Base-by-base conservation (phyloP, 164 flowering plant genomes). In the Warburgia ugandensis region DNA sequence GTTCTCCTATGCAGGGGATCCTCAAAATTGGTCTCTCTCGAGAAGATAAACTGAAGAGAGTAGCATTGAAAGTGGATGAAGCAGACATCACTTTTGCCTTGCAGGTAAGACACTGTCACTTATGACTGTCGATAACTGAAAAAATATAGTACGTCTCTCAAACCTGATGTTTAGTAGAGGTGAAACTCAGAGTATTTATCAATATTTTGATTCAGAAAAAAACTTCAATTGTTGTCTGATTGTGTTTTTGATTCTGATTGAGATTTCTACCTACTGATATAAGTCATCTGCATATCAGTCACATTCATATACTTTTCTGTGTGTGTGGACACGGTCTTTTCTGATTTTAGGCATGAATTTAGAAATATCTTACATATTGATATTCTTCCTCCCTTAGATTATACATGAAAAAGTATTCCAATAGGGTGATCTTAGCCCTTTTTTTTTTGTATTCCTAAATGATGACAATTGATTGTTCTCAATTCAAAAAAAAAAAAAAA, bases 71-170 rank as follows among this genome's bases (percentile, higher is more conserved):
- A 62, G 76, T 80, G 26, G 96, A 92, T 61, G 88, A 75, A 61
- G 76, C 83, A 26, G 96, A 87, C 62, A 71, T 87, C 56, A 64
- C 71, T 29, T 85, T 92, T 52, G 90, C 96, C 45, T 62, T 87
- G 67, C 94, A 91, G 94, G 98, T 58, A 17, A 16, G 32, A 11
- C 21, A n/a, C 19, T 19, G 13, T 8, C 16, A 4, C 2, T 36
- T 35, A 35, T 39, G 6, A 3, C 20, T 0, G 6, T 14, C 8
- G 16, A 16, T 9, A 16, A 39, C 7, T 6, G 3, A 14, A 39
- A 16, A 6, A 17, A n/a, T n/a, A 39, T 39, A 19, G 5, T 39
- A 22, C 8, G 12, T 12, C 12, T 31, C 12, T 31, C 35, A 31
- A 31, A 31, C 10, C 47, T 22, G 8, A 26, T 28, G 8, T 27